Conservation (phyloP, 805 yeast species). For the Lipomyces lipofer region DNA sequence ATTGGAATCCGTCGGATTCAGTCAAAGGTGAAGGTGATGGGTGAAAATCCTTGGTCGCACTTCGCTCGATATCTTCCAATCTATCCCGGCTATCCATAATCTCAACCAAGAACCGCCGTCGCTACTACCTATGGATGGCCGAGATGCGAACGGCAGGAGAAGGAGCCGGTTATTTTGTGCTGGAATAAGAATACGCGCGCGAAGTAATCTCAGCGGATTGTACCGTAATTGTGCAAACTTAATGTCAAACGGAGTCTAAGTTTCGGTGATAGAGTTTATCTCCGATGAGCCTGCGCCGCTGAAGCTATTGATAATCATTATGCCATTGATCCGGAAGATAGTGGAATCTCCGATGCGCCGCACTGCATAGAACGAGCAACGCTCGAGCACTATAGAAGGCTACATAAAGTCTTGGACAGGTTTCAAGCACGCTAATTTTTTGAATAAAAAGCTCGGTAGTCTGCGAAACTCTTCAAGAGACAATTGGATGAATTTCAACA, state of each 20-base stretch:
- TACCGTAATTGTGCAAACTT: neutral
- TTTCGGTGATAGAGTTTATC: neutral
- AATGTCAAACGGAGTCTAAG: neutral
- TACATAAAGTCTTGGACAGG: neutral
- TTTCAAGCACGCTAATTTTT: neutral
- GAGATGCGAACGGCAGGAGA: neutral
- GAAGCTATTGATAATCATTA: neutral
- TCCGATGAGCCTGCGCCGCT: slow-evolving; percentile 1
- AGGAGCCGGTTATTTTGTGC: neutral
- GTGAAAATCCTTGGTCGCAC: neutral
- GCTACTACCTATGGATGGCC: neutral
- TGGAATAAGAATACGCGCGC: neutral
- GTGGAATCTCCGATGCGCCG: neutral
- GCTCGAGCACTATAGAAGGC: no score
- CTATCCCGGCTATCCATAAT: neutral
- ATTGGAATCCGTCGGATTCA: neutral
- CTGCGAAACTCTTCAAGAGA: no score
- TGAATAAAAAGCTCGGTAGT: no score
- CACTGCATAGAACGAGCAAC: no score
- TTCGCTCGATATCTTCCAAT: neutral
- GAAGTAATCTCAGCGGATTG: no score
- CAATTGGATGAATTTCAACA: no score
- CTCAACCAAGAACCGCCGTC: neutral
- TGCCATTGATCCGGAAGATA: neutral
- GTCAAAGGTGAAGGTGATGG: neutral